These are phyloP conservation scores for Picochlorum sp. DNA, from an alignment of 139 green algal genomes.

Conservation along the genomic window DNA sequence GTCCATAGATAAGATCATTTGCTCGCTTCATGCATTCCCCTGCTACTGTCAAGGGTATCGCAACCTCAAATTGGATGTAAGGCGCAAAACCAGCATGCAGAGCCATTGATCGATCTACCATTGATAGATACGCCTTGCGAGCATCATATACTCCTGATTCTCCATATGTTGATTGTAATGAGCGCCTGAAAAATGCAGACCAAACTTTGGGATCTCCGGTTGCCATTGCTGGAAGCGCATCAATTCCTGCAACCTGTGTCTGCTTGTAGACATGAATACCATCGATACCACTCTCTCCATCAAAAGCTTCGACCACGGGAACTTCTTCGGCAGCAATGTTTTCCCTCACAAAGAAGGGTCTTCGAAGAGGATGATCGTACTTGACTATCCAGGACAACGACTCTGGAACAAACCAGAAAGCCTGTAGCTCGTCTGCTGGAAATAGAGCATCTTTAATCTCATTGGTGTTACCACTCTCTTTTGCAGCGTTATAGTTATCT, in stretches of 20 bases:
- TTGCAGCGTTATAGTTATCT: slow-evolving; percentile 19
- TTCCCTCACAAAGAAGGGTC: background rate
- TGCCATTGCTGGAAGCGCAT: background rate
- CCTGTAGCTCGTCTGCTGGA: slow-evolving; percentile 30
- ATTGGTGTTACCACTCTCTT: slow-evolving; percentile 3
- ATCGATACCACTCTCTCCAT: background rate
- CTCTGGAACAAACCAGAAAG: slow-evolving; percentile 22
- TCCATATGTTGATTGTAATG: background rate
- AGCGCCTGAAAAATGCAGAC: background rate
- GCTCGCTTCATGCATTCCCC: slow-evolving; percentile 25
- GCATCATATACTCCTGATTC: background rate
- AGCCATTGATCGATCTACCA: slow-evolving; percentile 8
- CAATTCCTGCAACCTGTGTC: background rate
- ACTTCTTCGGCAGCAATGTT: background rate
- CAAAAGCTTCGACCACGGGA: background rate
- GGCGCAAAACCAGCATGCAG: slow-evolving; percentile 3
- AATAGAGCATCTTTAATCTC: background rate
- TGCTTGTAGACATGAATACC: background rate
- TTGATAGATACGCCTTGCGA: background rate
- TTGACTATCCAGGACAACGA: background rate
- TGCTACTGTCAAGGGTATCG: slow-evolving; percentile 19
- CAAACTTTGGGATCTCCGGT: background rate
- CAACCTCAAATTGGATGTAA: slow-evolving; percentile 38
- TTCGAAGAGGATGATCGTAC: background rate
- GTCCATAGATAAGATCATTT: slow-evolving; percentile 30